Evolutionary conservation across 345 rosid genomes (phyloP), one percentile per base, ranked within the genome.

Genomic region (Sonneratia alba): DNA sequence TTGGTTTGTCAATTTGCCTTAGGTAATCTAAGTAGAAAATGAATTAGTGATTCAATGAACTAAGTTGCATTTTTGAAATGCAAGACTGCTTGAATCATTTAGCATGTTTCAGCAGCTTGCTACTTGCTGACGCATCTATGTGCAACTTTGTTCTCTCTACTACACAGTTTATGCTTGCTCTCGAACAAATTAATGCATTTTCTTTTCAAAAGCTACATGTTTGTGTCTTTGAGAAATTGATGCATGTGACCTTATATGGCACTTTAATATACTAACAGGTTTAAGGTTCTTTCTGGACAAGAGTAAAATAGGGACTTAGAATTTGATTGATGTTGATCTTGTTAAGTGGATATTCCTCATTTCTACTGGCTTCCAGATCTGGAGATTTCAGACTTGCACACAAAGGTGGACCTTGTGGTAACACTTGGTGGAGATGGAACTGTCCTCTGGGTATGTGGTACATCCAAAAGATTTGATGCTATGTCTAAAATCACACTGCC

Each of bases 391-490:
- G 87, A 70, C 55, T 87, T 96, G 75, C 98, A 92, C 82, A 77
- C 88, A 56, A 85, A 91, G 80, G 93, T 96, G 76, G 99, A 96
- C 83, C 91, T 96, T 73, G 93, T 96, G 51, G 87, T 91, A 68
- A 92, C 99, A 73, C 99, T 96, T 77, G 99, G 99, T 77, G 99
- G 99, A 19, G 99, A 96, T 84, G 99, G 99, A 72, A 96, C 99
- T 45, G 98, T 96, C 63, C 91, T 96, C 56, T 96, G 99, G 98
- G 99, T 96, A 88, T 24, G 90, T 76, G 45, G 10, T 42, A 42
- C 45, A 13, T 9, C 51, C 21, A 7, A 57, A 27, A 57, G 32
- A 57, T 0, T n/a, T 10, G 13, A 22, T 22, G 11, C 21, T 22
- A n/a, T n/a, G 34, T 21, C 63, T 57, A 19, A 1, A 57, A 5